Base-by-base conservation (phyloP, 2,329 filamentous ascomycete species). In the Periconia sp. region DNA sequence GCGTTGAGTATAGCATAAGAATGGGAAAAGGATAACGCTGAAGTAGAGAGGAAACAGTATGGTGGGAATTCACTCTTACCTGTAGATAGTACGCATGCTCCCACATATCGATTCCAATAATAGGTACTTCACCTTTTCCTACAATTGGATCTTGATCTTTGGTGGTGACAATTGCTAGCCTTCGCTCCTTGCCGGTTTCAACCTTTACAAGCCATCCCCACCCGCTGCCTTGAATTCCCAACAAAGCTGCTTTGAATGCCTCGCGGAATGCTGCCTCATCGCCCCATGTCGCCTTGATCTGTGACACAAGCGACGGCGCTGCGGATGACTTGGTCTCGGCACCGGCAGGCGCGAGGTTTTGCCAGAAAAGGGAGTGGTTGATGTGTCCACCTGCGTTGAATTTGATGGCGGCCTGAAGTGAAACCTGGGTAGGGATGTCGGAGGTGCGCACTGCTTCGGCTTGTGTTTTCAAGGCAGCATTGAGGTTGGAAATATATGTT, bases 301-400 rank as follows among this genome's bases (percentile, higher is more conserved):
- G 86, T 1, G 79, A 77, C 9, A 79, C 62, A 6, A 95, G 79
- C 18, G 77, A 76, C 0, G 87, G 85, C 0, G 85, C 84, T 30
- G 69, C 58, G 3, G 80, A 76, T 3, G 82, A 73, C 45, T 83
- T 78, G 1, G 89, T 81, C 8, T 86, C 83, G 0, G 79, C 59
- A 2, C 76, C 79, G 0, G 85, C 75, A 0, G 89, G 89, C 0
- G 84, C 76, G 17, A 95, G 82, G 74, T 91, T 92, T 76, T 90
- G 86, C 92, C 92, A 97, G 81, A 96, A 96, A 35, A 96, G 85
- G 0, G 85, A 87, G 80, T 96, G 92, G 79, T 97, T 97, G 76
- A 95, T 88, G 79, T 96, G 92, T 7, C 92, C 92, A 42, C 92
- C 92, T 46, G 89, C 92, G 73, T 96, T 91, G 82, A 96, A 96